A percentile compares a stretch with the other conserved stretches of the same genome.
These are phyloP conservation scores for Corniculantispora saksenae DNA, from an alignment of 2,329 filamentous ascomycete genomes.

Conservation along the genomic window DNA sequence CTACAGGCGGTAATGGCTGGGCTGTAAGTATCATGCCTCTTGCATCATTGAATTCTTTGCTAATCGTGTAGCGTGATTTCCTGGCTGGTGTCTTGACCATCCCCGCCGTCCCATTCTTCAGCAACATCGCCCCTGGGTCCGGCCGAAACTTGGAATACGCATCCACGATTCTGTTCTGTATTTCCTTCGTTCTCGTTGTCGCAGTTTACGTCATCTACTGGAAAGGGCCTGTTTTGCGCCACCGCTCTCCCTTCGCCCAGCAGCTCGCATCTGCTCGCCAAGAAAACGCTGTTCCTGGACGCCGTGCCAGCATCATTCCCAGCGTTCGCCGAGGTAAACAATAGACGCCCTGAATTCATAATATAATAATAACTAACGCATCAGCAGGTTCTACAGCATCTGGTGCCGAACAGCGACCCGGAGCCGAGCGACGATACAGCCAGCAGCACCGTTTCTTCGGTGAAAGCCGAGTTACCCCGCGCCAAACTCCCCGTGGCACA, in stretches of 20 bases:
- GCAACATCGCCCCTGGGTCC: conserved; percentile 51
- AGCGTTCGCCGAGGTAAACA: conserved; percentile 22
- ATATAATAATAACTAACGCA: conserved; percentile 18
- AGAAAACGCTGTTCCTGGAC: conserved; percentile 31
- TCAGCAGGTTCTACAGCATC: conserved; percentile 29
- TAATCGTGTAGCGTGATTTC: conserved; percentile 56
- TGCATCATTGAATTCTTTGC: background rate
- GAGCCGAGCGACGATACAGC: conserved; percentile 34
- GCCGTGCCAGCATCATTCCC: conserved; percentile 30
- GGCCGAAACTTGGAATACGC: conserved; percentile 59
- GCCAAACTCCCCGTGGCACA: conserved; percentile 38
- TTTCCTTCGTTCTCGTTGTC: conserved; percentile 61
- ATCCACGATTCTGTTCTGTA: conserved; percentile 63
- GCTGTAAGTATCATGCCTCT: conserved; percentile 33
- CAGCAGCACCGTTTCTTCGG: conserved; percentile 45
- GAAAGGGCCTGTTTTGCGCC: conserved; percentile 61
- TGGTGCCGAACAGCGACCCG: conserved; percentile 23
- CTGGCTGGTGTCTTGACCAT: conserved; percentile 71
- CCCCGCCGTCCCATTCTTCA: conserved; percentile 65
- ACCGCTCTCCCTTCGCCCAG: conserved; percentile 65
- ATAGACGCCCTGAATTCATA: background rate
- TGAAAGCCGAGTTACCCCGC: conserved; percentile 42
- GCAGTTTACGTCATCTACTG: conserved; percentile 69
- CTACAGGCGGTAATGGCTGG: conserved; percentile 76
- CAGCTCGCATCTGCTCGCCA: conserved; percentile 50